Evolutionary conservation across 108 stramenopile species (phyloP), one percentile per base, ranked within the genome.

Genomic region (Craspedostauros australis): DNA sequence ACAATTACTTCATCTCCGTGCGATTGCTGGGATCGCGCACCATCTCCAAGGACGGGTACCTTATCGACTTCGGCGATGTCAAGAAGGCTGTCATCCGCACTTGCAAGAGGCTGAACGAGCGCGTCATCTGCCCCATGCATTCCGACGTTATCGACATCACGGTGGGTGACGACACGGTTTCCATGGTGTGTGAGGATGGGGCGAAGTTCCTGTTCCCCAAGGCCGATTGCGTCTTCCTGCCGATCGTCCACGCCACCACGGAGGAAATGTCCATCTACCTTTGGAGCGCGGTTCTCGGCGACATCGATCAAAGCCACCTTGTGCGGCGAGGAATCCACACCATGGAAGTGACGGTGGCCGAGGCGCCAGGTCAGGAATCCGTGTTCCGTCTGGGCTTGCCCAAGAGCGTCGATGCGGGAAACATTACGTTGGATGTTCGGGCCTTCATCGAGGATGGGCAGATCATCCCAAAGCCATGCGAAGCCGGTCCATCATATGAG

Each of bases 191-290:
- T 56, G 79, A 94, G 59, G 96, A 97, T 54, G 96, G 95, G 28
- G 61, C 92, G 2, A 42, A 30, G 5, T 97, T 95, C 54, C 39
- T 56, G 21, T 87, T 94, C 49, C 93, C 96, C 4, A 47, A 47
- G 51, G 66, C 47, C 27, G 96, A 97, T 49, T 96, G 95, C 64
- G 80, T 80, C 5, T 43, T 94, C 56, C 76, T 97, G 5, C 96
- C 96, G 15, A 76, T 97, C 14, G 83, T 88, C 38, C 96, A 97
- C 66, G 91, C 95, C 12, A 93, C 96, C 0, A 79, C 88, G 0
- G 96, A 97, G 69, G 96, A 97, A 63, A 60, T 97, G 50, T 88
- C 93, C 14, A 87, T 93, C 45, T 89, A 90, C 52, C 31, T 96
- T 4, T 95, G 73, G 76, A 58, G 77, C 5, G 39, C 66, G 22